A percentile compares a stretch with the other conserved stretches of the same genome.
Conservation (phyloP, 2,329 filamentous ascomycete genomes). For the Grosmannia huntii region DNA sequence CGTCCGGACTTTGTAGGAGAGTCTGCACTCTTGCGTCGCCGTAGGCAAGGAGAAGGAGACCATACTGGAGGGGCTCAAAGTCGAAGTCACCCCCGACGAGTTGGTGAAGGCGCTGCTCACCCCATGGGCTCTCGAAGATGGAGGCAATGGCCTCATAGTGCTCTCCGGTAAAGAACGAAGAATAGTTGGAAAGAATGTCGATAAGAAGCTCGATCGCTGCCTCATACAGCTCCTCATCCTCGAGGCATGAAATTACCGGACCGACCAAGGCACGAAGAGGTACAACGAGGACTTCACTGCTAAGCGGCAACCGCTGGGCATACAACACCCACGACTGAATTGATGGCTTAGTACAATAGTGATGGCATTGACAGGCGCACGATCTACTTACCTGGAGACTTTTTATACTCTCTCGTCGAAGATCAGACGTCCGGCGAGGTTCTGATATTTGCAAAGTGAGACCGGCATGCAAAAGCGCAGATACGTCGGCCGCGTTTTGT, state of each 20-base stretch:
- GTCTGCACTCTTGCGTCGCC: conserved; percentile 52
- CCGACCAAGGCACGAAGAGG: conserved; percentile 48
- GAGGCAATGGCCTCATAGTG: conserved; percentile 45
- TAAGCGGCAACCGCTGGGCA: conserved; percentile 49
- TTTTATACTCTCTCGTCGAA: conserved; percentile 42
- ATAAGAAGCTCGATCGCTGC: conserved; percentile 50
- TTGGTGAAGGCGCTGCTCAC: conserved; percentile 38
- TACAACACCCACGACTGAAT: conserved; percentile 60
- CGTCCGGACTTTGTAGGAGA: conserved; percentile 39
- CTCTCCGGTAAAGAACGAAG: conserved; percentile 44
- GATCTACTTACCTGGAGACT: conserved; percentile 42
- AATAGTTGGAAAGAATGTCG: conserved; percentile 53
- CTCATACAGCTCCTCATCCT: conserved; percentile 44
- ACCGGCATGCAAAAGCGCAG: conserved; percentile 28
- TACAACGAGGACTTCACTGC: conserved; percentile 42
- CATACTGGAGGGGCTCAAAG: conserved; percentile 52
- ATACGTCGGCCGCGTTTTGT: conserved; percentile 36
- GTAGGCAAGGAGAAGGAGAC: conserved; percentile 54
- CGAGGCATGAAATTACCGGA: conserved; percentile 47
- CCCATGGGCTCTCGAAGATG: conserved; percentile 50
- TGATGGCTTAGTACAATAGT: background rate
- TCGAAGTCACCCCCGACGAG: conserved; percentile 48
- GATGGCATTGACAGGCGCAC: background rate
- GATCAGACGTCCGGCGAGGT: conserved; percentile 13
- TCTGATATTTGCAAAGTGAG: conserved; percentile 5